Evolutionary conservation across 805 yeast genomes (phyloP).

Genomic region (Dipodascopsis uninucleata): DNA sequence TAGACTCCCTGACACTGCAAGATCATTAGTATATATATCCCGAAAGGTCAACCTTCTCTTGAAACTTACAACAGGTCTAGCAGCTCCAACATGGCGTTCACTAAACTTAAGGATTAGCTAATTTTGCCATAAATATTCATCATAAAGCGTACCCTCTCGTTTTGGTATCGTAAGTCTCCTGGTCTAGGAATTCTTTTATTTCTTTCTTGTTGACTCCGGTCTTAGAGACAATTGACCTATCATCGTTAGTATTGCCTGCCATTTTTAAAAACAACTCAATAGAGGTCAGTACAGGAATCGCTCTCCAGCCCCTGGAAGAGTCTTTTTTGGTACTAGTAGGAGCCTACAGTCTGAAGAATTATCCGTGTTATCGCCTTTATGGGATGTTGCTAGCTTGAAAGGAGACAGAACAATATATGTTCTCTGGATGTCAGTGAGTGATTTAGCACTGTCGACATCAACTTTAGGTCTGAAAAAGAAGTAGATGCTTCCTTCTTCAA

Average conservation of each 20-base stretch:
- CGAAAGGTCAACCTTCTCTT: no score
- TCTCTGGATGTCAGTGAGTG: constrained; percentile 5
- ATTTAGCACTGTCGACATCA: neutral
- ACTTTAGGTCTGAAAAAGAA: constrained; percentile 10
- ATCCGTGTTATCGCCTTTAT: constrained; percentile 3
- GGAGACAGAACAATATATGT: constrained; percentile 8
- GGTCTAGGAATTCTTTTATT: neutral
- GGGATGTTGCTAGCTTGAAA: neutral
- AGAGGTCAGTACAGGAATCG: constrained; percentile 4
- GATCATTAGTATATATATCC: no score
- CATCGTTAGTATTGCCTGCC: neutral
- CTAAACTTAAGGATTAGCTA: no score
- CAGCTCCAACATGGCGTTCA: no score
- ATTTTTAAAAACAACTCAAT: no score
- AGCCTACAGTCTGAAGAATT: constrained; percentile 2
- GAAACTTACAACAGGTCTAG: no score
- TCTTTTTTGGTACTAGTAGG: constrained; percentile 7
- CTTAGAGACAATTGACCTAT: constrained; percentile 3
- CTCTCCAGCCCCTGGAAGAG: constrained; percentile 2
- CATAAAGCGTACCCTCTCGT: constrained; percentile 7
- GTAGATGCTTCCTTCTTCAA: constrained; percentile 7
- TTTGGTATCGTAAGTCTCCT: constrained; percentile 6
- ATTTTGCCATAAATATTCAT: neutral
- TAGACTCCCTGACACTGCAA: no score
- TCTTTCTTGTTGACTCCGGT: neutral